These are phyloP conservation scores for Parathielavia appendiculata DNA, from an alignment of 495 filamentous ascomycete species.

Conservation along the genomic window DNA sequence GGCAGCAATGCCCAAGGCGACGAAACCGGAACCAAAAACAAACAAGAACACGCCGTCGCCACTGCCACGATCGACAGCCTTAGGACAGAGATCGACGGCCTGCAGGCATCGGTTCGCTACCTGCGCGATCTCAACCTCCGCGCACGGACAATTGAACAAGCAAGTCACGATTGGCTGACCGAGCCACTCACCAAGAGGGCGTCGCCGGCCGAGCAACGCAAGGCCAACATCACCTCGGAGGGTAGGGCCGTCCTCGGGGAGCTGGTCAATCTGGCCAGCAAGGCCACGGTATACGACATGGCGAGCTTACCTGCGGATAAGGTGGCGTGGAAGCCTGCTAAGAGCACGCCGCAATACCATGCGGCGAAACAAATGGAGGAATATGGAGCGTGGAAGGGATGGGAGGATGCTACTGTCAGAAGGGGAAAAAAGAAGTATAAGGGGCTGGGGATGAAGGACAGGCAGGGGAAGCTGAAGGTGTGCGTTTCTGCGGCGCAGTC, in stretches of 20 bases:
- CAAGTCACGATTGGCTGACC: conserved; percentile 58
- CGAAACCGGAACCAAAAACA: conserved; percentile 47
- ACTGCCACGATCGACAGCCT: conserved; percentile 73
- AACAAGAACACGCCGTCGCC: conserved; percentile 56
- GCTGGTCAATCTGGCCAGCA: conserved; percentile 61
- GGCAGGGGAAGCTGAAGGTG: conserved; percentile 23
- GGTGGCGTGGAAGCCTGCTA: conserved; percentile 43
- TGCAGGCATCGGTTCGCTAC: conserved; percentile 73
- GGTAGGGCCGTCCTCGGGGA: conserved; percentile 65
- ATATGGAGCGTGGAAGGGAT: conserved; percentile 38
- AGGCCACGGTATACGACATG: conserved; percentile 55
- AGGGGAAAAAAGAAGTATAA: conserved; percentile 32
- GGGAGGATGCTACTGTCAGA: conserved; percentile 36
- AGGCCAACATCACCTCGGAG: conserved; percentile 58
- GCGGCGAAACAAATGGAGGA: conserved; percentile 42
- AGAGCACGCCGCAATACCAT: conserved; percentile 42
- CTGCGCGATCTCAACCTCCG: conserved; percentile 73
- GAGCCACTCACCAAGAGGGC: conserved; percentile 54
- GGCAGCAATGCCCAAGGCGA: conserved; percentile 36
- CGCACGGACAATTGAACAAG: conserved; percentile 56
- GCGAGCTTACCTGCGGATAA: conserved; percentile 46
- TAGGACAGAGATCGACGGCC: conserved; percentile 60
- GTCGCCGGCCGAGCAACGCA: conserved; percentile 50
- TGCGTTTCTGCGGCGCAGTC: conserved; percentile 40
- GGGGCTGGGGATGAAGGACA: conserved; percentile 21